Base-by-base conservation (phyloP, 306 rosid species). In the Trifolium pratense region DNA sequence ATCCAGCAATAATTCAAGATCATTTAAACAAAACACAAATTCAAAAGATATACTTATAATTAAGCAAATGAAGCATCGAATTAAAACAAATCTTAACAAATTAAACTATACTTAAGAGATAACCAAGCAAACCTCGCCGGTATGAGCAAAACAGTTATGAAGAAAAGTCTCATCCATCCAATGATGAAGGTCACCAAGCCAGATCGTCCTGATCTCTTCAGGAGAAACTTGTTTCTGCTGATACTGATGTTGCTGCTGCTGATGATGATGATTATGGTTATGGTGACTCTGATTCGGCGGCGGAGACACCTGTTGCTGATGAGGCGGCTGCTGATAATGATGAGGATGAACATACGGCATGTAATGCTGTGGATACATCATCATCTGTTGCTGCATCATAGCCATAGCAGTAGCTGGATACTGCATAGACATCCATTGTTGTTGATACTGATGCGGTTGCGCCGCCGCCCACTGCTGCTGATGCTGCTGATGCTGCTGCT, bases 331-430 rank as follows among this genome's bases (percentile, higher is more conserved):
- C 9, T 78, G 84, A 49, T 86, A 85, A 42, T 81, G 88, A 59
- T 59, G 70, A 40, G 51, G 86, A 56, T 85, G 91, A 7, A 66
- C 74, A 32, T 87, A 82, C 11, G 96, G 89, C 92, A 88, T 71
- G 81, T 89, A 92, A 75, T 88, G 96, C 71, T 91, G 97, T 0
- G 91, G 97, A 59, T 92, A 92, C 97, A 92, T 90, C 97, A 92
- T 89, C 97, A 89, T 86, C 84, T 92, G 97, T 55, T 92, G 97
- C 78, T 92, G 97, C 97, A 92, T 92, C 97, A 89, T 83, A 32
- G 92, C 97, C 97, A 92, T 92, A 37, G 97, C 97, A 1, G 93
- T 84, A 18, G 96, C 96, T 0, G 97, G 96, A 32, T 89, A 92
- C 84, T 92, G 96, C 97, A 89, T 92, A 68, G 96, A 81, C 96